phyloP scores from a whole-genome alignment of 1,284 basidiomycete species.

The Tilletia setariae region DNA sequence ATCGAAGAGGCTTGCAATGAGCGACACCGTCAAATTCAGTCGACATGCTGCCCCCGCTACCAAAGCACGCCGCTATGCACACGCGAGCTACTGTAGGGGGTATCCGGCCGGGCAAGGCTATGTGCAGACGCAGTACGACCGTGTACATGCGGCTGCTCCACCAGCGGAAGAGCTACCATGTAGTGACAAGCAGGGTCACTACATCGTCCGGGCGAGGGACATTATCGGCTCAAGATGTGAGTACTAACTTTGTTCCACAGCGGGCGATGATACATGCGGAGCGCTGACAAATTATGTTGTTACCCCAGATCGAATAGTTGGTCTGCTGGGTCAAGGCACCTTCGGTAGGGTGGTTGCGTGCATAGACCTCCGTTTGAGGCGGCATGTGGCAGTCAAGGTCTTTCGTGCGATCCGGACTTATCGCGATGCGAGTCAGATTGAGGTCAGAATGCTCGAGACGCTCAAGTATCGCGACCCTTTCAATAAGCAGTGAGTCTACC shows the following conservation, averaged over 20 bases:
- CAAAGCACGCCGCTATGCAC: conserved; percentile 14
- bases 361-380: conserved; percentile 66
- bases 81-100: background rate
- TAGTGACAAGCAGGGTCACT: conserved; percentile 57
- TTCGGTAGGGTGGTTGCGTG: conserved; percentile 99
- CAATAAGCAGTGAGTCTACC: conserved; percentile 75
- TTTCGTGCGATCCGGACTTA: conserved; percentile 64
- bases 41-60: background rate
- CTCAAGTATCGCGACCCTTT: conserved; percentile 83
- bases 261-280: background rate
- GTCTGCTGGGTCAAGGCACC: conserved; percentile 90
- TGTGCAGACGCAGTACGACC: conserved; percentile 14
- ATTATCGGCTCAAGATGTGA: conserved; percentile 44
- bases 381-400: conserved; percentile 94
- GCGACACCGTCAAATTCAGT: background rate
- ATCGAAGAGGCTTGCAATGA: background rate
- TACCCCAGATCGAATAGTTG: conserved; percentile 64
- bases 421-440: conserved; percentile 96
- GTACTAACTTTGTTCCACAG: background rate
- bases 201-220: conserved; percentile 53
- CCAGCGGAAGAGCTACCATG: conserved; percentile 24
- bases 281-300: background rate
- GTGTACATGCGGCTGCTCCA: background rate
- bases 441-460: conserved; percentile 88
- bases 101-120: conserved; percentile 16